phyloP scores from a whole-genome alignment of 2,329 filamentous ascomycete species.

The Arthrobotrys sinensis region DNA sequence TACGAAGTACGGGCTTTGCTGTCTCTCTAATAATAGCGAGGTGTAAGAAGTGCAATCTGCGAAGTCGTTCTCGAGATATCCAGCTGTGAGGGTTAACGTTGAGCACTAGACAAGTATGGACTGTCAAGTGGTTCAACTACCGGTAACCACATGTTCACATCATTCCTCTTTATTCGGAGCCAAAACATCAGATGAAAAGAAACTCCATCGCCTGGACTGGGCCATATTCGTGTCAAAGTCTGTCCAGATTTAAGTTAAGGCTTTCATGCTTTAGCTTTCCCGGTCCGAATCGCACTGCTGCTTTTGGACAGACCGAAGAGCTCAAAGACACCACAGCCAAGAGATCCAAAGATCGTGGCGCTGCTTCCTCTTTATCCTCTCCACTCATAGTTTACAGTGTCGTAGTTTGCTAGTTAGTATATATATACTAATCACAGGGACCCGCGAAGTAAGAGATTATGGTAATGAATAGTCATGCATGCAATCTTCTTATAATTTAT shows the following conservation, averaged over 20 bases:
- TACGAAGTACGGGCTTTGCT: neutral
- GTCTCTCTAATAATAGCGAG: neutral
- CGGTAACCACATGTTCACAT: constrained; percentile 23
- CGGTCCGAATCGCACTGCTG: constrained; percentile 43
- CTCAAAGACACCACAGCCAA: constrained; percentile 4
- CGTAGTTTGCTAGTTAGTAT: neutral
- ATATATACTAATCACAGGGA: too few species aligned
- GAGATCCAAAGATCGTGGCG: constrained; percentile 4
- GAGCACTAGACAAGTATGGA: neutral
- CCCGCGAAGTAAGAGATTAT: neutral
- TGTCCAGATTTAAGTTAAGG: neutral
- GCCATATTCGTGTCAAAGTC: neutral
- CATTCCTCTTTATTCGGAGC: neutral
- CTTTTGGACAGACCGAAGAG: constrained; percentile 11
- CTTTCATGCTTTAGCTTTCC: constrained; percentile 28
- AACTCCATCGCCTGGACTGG: neutral
- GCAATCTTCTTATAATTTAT: constrained; percentile 51
- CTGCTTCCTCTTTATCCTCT: too few species aligned
- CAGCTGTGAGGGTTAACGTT: constrained; percentile 3
- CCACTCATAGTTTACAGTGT: too few species aligned
- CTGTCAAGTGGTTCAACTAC: neutral
- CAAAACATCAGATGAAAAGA: constrained; percentile 10
- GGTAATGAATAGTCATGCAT: constrained; percentile 34
- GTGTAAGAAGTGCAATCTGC: neutral
- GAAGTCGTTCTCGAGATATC: neutral